These are phyloP conservation scores for Ephemerocybe angulata DNA, from an alignment of 768 basidiomycete species.

Conservation along the genomic window DNA sequence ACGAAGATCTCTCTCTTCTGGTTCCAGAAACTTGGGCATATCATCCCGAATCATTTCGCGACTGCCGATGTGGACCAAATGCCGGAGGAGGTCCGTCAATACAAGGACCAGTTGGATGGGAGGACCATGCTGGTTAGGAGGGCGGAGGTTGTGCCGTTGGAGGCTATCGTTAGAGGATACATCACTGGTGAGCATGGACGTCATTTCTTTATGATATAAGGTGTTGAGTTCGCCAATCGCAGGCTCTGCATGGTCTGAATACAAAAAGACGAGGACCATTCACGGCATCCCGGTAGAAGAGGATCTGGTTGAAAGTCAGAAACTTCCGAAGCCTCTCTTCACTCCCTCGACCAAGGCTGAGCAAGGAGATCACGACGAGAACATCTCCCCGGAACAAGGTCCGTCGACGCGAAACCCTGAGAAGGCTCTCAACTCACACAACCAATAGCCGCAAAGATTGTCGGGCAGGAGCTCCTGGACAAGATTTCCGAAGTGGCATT, in stretches of 20 bases:
- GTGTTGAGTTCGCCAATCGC: background rate
- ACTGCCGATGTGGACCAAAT: constrained; percentile 74
- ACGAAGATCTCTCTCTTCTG: constrained; percentile 92
- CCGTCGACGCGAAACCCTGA: background rate
- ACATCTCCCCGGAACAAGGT: constrained; percentile 85
- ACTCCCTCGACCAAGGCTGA: constrained; percentile 98
- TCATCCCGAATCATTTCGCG: constrained; percentile 89
- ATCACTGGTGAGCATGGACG: constrained; percentile 65
- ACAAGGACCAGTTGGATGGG: constrained; percentile 74
- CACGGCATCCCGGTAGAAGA: constrained; percentile 78
- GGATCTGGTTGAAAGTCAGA: constrained; percentile 81
- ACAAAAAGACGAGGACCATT: constrained; percentile 81
- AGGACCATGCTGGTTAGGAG: constrained; percentile 89
- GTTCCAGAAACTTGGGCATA: constrained; percentile 77
- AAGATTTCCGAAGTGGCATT: constrained; percentile 59
- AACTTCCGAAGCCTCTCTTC: constrained; percentile 79
- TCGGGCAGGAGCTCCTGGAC: constrained; percentile 63
- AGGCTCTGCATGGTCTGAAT: constrained; percentile 98
- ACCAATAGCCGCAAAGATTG: constrained; percentile 53
- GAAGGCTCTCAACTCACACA: background rate
- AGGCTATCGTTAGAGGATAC: constrained; percentile 96
- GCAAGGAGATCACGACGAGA: constrained; percentile 92
- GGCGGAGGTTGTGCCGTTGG: constrained; percentile 85
- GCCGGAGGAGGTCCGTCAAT: constrained; percentile 73
- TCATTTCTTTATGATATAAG: background rate